A percentile compares a stretch with the other conserved stretches of the same genome.
Evolutionary conservation across 305 asterid genomes (phyloP).

Genomic region (Fraxinus albicans): DNA sequence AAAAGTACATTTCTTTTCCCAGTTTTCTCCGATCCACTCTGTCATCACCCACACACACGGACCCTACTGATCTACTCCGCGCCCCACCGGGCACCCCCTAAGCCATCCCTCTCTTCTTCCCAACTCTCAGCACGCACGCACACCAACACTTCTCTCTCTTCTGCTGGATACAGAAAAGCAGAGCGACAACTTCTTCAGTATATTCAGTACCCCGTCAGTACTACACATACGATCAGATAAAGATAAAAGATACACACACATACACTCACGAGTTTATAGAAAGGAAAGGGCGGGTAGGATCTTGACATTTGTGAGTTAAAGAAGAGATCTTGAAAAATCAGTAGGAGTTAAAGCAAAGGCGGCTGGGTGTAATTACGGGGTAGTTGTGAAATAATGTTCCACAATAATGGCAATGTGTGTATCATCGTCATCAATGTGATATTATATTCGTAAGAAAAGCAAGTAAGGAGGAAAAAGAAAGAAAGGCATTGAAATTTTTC

Average conservation of each 20-base stretch:
- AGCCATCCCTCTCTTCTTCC: slow-evolving; percentile 16
- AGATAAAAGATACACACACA: slow-evolving; percentile 15
- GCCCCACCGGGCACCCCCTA: background rate
- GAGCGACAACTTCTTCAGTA: slow-evolving; percentile 56
- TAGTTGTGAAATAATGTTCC: slow-evolving; percentile 36
- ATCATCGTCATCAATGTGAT: background rate
- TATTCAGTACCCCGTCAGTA: slow-evolving; percentile 30
- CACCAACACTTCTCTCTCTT: slow-evolving; percentile 32
- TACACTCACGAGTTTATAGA: slow-evolving; percentile 2
- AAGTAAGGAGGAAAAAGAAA: background rate
- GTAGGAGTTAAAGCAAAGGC: slow-evolving; percentile 59
- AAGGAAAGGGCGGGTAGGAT: slow-evolving; percentile 17
- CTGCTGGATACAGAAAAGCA: slow-evolving; percentile 47
- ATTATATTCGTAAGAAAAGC: background rate
- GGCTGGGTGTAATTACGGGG: slow-evolving; percentile 48
- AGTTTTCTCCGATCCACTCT: slow-evolving; percentile 42
- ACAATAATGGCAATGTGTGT: slow-evolving; percentile 34
- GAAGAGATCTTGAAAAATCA: slow-evolving; percentile 37
- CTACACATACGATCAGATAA: slow-evolving; percentile 17
- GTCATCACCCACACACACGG: slow-evolving; percentile 29
- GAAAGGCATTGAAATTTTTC: slow-evolving; percentile 17
- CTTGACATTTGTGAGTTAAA: slow-evolving; percentile 49
- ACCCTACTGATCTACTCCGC: background rate
- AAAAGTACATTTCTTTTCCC: slow-evolving; percentile 16
- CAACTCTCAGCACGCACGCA: slow-evolving; percentile 36